Base-by-base conservation (phyloP, 331 rosid genomes). In the Acacia pycnantha region DNA sequence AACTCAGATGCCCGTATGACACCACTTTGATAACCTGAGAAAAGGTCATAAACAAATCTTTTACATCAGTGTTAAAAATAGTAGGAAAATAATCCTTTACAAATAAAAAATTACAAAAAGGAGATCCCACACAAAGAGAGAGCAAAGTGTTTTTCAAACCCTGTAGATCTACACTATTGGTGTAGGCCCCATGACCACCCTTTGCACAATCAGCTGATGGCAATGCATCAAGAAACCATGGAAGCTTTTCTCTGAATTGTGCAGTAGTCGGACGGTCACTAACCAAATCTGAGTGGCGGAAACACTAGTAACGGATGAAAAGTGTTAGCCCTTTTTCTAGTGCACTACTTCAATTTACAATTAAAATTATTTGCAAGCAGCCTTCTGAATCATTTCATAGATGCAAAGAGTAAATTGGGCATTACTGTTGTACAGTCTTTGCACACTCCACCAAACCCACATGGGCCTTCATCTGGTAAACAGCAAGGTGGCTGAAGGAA, bases 191-290 rank as follows among this genome's bases (percentile, higher is more conserved):
- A 83, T 95, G 99, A 77, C 99, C 99, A 83, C 98, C 98, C 90
- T 95, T 95, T 72, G 99, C 99, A 88, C 99, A 95, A 88, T 95
- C 99, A 79, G 99, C 97, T 37, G 99, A 95, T 81, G 99, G 98
- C 82, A 95, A 82, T n/a, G 99, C 97, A 87, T 93, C 84, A 77
- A 95, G 98, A 86, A 95, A 95, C 99, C 98, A 95, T 61, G 99
- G 99, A 90, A 95, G 98, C 92, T 95, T 95, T 90, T 93, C 94
- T 87, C 78, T 89, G 80, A 95, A 95, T 78, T 95, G 97, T 73
- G 69, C 72, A 16, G 99, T 92, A 89, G 96, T 88, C 79, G 99
- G 98, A 62, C 99, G 98, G 81, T 82, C 99, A 86, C 84, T 82
- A 80, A 90, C 89, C 96, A 95, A 91, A 88, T 95, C 99, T 13